Base-by-base conservation (phyloP, 345 rosid species). In the Populus ilicifolia region DNA sequence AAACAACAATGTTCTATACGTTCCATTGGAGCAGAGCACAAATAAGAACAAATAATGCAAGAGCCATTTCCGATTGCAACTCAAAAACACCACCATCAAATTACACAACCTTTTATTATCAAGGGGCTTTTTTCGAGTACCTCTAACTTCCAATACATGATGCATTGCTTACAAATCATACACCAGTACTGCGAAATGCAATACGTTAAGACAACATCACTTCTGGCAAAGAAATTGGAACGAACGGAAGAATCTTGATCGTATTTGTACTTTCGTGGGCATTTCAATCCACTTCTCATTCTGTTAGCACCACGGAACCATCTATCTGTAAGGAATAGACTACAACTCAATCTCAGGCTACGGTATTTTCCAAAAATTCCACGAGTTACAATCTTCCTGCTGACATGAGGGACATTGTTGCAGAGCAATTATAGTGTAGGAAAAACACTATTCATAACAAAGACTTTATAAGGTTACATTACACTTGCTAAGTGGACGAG, bases 361-460 rank as follows among this genome's bases (percentile, higher is more conserved):
- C 5, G 94, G 94, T 70, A 90, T 39, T 86, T 81, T 92, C 98
- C 97, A 94, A 80, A 82, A 92, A 71, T 94, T 92, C 97, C 97
- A 94, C 0, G 89, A 82, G 78, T 92, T 92, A 61, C 75, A 94
- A 79, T 92, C 98, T 85, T 92, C 97, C 97, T 94, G 92, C 84
- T 71, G 25, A 67, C 33, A 30, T 5, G 20, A 67, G 23, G 33
- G 4, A 66, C 33, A 30, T 30, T 30, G 33, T 30, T 30, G 33
- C 4, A 30, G 33, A 30, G 33, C 33, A 30, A 30, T 30, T 30
- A 30, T 4, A 30, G 33, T 2, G 33, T 2, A 30, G 33, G 33
- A 30, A 30, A 30, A 30, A 30, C 33, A 30, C 33, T 30, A 30
- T 30, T 30, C 2, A 30, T 30, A 30, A 30, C 33, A 30, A 30